Conservation (phyloP, 768 basidiomycete genomes). For the Collybiopsis confluens region DNA sequence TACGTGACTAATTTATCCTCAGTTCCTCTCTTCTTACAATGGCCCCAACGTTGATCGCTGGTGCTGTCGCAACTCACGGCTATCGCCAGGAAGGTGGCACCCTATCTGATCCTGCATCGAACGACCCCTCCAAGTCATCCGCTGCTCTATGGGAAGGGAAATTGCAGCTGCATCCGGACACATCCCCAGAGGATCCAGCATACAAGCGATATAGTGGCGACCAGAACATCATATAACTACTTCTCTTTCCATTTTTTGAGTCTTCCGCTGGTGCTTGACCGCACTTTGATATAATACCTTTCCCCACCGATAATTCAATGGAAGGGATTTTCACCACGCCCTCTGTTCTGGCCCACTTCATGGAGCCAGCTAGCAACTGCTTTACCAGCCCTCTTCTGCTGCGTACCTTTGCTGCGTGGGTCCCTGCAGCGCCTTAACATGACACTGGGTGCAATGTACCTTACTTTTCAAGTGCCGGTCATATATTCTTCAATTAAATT, state of each 20-base stretch:
- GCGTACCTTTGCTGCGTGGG: neutral
- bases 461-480: too few relatives aligned
- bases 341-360: too few relatives aligned
- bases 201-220: constrained; percentile 27
- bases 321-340: too few relatives aligned
- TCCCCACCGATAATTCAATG: too few relatives aligned
- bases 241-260: constrained; percentile 1
- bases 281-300: too few relatives aligned
- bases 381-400: too few relatives aligned
- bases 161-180: constrained; percentile 86
- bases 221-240: constrained; percentile 11
- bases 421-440: too few relatives aligned
- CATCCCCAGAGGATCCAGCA: constrained; percentile 59
- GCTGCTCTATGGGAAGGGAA: constrained; percentile 83
- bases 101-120: constrained; percentile 69
- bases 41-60: constrained; percentile 70
- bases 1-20: neutral
- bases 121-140: constrained; percentile 76
- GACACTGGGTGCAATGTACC: too few relatives aligned
- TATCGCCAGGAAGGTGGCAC: constrained; percentile 47
- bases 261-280: too few relatives aligned
- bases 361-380: too few relatives aligned
- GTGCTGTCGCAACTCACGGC: constrained; percentile 67
- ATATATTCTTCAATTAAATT: too few relatives aligned
- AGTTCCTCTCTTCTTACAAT: constrained; percentile 46